Evolutionary conservation across 345 rosid species (phyloP).

Genomic region (Acer yangbiense): DNA sequence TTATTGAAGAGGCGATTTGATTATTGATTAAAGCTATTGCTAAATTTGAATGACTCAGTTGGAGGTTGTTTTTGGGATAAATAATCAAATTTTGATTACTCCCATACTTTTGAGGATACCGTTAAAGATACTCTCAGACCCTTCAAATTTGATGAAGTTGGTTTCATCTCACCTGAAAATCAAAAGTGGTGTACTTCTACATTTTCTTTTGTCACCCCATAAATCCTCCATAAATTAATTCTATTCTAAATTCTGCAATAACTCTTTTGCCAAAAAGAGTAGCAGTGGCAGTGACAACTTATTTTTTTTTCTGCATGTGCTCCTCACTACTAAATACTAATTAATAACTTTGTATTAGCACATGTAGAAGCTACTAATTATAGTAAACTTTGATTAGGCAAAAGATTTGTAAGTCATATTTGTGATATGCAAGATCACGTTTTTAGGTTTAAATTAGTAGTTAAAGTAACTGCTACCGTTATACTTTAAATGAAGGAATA

Average conservation of each 20-base stretch:
- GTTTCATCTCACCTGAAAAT: not conserved
- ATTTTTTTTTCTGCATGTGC: conserved; percentile 1
- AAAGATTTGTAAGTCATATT: not conserved
- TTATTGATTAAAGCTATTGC: too few relatives aligned
- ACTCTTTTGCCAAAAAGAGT: not conserved
- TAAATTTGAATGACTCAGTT: too few relatives aligned
- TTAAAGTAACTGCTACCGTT: not conserved
- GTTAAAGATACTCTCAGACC: too few relatives aligned
- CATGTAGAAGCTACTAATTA: not conserved
- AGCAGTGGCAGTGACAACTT: not conserved
- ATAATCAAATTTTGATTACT: too few relatives aligned
- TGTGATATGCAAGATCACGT: not conserved
- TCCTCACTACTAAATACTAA: not conserved
- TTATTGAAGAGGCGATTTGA: too few relatives aligned
- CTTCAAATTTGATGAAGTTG: too few relatives aligned
- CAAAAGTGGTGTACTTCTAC: not conserved
- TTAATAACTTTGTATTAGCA: not conserved
- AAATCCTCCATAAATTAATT: not conserved
- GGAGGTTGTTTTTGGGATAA: too few relatives aligned
- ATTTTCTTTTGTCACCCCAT: not conserved
- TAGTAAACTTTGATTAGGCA: not conserved
- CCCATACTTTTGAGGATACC: too few relatives aligned
- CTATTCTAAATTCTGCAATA: not conserved
- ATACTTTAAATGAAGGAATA: not conserved
- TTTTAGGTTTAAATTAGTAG: not conserved